Evolutionary conservation across 2,329 filamentous ascomycete genomes (phyloP).

Genomic region (Epichloe typhina): DNA sequence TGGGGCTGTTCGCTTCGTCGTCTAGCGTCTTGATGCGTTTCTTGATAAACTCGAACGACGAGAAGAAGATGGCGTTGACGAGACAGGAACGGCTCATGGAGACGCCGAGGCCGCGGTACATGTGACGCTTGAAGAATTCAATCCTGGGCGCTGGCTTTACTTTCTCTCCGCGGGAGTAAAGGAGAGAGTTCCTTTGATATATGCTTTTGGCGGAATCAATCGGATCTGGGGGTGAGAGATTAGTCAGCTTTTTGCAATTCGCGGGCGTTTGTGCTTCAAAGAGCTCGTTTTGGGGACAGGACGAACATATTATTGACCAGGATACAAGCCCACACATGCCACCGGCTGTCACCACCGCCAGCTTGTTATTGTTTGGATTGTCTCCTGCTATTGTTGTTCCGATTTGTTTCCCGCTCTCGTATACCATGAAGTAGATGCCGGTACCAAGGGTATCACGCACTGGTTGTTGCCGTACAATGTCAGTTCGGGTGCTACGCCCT

Average conservation of each 20-base stretch:
- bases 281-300: neutral
- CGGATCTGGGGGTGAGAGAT: conserved; percentile 31
- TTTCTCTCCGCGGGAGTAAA: conserved; percentile 50
- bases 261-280: conserved; percentile 3
- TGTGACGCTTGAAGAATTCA: conserved; percentile 60
- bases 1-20: conserved; percentile 18
- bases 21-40: conserved; percentile 42
- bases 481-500: neutral
- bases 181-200: conserved; percentile 70
- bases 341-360: conserved; percentile 65
- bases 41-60: conserved; percentile 74
- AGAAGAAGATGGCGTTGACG: conserved; percentile 84
- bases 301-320: conserved; percentile 63
- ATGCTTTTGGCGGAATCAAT: conserved; percentile 78
- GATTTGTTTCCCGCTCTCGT: conserved; percentile 75
- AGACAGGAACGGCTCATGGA: conserved; percentile 73
- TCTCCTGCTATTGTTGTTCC: conserved; percentile 62
- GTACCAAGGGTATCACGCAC: conserved; percentile 76
- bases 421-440: conserved; percentile 77
- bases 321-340: conserved; percentile 73
- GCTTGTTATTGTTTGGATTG: conserved; percentile 61
- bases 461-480: conserved; percentile 16
- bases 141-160: conserved; percentile 58
- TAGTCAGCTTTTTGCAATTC: neutral
- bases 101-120: conserved; percentile 73